Base-by-base conservation (phyloP, 306 rosid genomes). In the Lathyrus oleraceus region DNA sequence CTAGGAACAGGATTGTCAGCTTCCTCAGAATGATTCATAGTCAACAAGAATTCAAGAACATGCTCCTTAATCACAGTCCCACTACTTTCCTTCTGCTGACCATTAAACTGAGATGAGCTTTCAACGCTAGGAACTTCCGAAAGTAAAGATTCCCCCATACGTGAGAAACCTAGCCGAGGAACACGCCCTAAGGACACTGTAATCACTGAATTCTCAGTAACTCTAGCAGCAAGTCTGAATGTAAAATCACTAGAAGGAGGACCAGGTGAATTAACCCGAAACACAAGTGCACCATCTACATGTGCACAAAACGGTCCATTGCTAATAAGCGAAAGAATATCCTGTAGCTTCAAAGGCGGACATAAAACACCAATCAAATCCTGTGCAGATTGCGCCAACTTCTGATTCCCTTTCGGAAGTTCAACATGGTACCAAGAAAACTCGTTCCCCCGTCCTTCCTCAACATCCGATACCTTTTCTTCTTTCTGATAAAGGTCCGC, bases 361-460 rank as follows among this genome's bases (percentile, higher is more conserved):
- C 99, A 94, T 49, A 94, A 88, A 79, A 83, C 89, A 40, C 86
- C 86, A 40, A 94, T 94, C 67, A 94, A 83, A 52, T 87, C 82
- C 62, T 91, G 92, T 15, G 97, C 95, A 81, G 92, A 91, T 71
- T 91, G 92, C n/a, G 88, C 78, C 47, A 91, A 77, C 61, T 82
- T 91, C 27, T 86, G 88, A 78, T 87, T 86, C 64, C 83, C 95
- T 72, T 87, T 94, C 2, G 99, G 96, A 61, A 94, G 90, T 61
- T 94, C 97, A n/a, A 87, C 97, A 76, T 94, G 99, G 81, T 94
- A 91, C 99, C 99, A 94, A 77, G 95, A 88, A 69, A 94, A 94
- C 79, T 91, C 96, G 14, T 84, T 85, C 54, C 73, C 89, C 43
- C 81, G 73, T 4, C 92, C 95, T 65, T 88, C 95, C 12, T 66